These are phyloP conservation scores for Teunomyces pallodes DNA, from an alignment of 805 yeast species.

Conservation along the genomic window DNA sequence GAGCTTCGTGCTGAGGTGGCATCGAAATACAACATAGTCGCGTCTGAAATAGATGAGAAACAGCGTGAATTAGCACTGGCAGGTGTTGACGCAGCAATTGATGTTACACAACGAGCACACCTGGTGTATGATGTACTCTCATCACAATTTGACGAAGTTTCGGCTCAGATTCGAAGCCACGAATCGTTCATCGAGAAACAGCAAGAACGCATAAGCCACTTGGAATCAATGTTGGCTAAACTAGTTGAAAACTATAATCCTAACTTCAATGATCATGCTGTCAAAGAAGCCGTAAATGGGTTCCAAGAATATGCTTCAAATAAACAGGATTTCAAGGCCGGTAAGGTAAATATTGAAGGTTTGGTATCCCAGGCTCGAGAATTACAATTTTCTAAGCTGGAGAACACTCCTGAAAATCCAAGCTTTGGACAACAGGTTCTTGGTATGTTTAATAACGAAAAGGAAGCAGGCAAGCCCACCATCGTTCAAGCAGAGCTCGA, in stretches of 20 bases:
- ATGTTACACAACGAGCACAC: constrained; percentile 4
- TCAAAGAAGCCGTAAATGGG: constrained; percentile 63
- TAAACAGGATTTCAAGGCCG: constrained; percentile 17
- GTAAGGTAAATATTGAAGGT: constrained; percentile 16
- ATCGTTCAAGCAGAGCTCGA: constrained; percentile 12
- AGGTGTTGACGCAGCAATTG: not conserved
- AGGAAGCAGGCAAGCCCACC: not conserved
- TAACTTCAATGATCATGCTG: constrained; percentile 84
- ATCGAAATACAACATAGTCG: constrained; percentile 6
- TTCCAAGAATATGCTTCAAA: constrained; percentile 50
- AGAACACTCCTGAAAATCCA: constrained; percentile 5
- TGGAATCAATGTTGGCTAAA: constrained; percentile 48
- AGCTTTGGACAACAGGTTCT: constrained; percentile 26
- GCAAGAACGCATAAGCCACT: constrained; percentile 17
- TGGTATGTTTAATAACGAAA: not conserved
- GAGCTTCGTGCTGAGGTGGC: constrained; percentile 13
- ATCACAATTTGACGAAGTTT: constrained; percentile 12
- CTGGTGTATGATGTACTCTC: constrained; percentile 18
- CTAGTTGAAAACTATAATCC: constrained; percentile 68
- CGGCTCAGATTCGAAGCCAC: constrained; percentile 1
- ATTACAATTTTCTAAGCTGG: not conserved
- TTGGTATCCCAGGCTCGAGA: constrained; percentile 6
- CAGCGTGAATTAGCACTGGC: constrained; percentile 7
- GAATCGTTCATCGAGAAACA: constrained; percentile 9
- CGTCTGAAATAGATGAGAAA: constrained; percentile 5